Base-by-base conservation (phyloP, 495 filamentous ascomycete species). In the Cudoniella acicularis region DNA sequence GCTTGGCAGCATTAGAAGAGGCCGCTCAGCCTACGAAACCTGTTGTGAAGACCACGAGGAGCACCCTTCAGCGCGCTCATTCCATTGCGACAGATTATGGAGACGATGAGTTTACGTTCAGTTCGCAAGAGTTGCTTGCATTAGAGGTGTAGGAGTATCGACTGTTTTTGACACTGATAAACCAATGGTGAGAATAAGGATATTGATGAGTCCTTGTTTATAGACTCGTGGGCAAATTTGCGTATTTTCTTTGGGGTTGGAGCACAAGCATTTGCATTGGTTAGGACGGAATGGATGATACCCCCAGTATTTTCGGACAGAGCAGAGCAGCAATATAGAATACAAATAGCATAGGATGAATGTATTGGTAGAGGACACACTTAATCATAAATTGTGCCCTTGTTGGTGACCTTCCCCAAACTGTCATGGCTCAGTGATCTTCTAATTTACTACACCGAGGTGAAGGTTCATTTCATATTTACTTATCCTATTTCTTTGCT, bases 41-140 rank as follows among this genome's bases (percentile, higher is more conserved):
- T 6, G 17, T 49, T 18, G 17, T 30, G 23, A 20, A 49, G 22
- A 26, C 26, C 27, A 22, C 36, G 1, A 40, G 23, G 20, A 52
- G 64, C 18, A 52, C 52, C 13, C 21, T 64, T 8, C 46, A 52
- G 40, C 23, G 60, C 42, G 55, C 47, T 3, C 25, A 47, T 25
- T 59, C 47, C 13, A 23, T 1, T 43, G 54, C 43, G 4, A 62
- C 64, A n/a, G 64, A 67, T 56, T 67, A 67, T 56, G 64, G 61
- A 10, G 61, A 62, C 50, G 64, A 67, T 46, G 60, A 61, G 6
- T 64, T 64, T 41, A 55, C 8, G 51, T 52, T 24, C 16, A 22
- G 47, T 27, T 52, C 53, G 20, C 22, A 54, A 24, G 58, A 60
- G 17, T 41, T 60, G 20, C 26, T 60, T 10, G 58, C 51, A n/a